Base-by-base conservation (phyloP, 257 asterid genomes). In the Solanum pimpinellifolium region DNA sequence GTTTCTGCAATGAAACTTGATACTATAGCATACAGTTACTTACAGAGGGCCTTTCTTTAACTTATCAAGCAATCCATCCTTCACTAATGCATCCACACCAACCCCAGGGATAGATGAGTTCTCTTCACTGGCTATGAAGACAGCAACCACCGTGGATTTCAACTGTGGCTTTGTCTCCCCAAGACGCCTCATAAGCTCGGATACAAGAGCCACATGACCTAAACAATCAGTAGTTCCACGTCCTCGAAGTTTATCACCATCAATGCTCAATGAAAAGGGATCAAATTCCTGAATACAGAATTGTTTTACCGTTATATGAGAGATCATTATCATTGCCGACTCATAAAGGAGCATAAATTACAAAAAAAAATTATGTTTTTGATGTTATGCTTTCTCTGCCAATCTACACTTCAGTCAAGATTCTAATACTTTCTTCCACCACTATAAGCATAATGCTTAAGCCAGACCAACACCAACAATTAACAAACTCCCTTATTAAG, bases 211-310 rank as follows among this genome's bases (percentile, higher is more conserved):
- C 76, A 97, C 99, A 60, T 97, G 99, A 68, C 99, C 99, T 88
- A 97, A 93, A 90, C 99, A 97, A 87, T 97, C 98, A 7, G 99
- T 95, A 62, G 99, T 97, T 88, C 99, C 98, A 86, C 99, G 98
- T 86, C 99, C 99, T 88, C 90, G 90, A 66, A 97, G 98, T 91
- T 94, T 97, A 89, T 97, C 99, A 21, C 98, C 98, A 42, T 95
- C 98, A 25, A 93, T 91, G 91, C 97, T 92, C 94, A 97, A 35
- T 8, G 94, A 91, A 88, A 97, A 95, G 46, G 99, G 99, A 91
- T 97, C 98, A 93, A 95, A 97, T 27, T 95, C 98, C 99, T 97
- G 94, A 90, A 89, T 16, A 31, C 33, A 87, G 59, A 75, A 76
- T 37, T 37, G 42, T 21, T 72, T 59, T 83, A 73, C 84, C 69